Percentiles rank a stretch among this genome's conserved stretches.
phyloP scores from a whole-genome alignment of 768 basidiomycete genomes.

The Russula brevipes region DNA sequence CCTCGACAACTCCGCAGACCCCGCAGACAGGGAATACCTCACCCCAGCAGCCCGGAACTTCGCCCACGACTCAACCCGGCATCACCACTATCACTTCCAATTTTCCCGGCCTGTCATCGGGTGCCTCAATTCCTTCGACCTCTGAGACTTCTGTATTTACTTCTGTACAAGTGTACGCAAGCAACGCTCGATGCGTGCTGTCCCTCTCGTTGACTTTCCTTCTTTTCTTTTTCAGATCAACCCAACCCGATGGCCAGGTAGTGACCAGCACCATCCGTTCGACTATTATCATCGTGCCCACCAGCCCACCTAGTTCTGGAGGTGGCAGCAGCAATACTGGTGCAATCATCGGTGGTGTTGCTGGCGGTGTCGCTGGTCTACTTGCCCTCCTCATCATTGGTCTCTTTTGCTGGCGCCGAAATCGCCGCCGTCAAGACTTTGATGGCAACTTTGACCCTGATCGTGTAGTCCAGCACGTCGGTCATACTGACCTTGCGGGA shows the following conservation, averaged over 20 bases:
- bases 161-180: constrained; percentile 7
- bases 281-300: constrained; percentile 26
- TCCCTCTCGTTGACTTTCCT: background rate
- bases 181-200: background rate
- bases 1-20: background rate
- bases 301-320: constrained; percentile 19
- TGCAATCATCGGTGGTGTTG: constrained; percentile 32
- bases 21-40: background rate
- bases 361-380: constrained; percentile 28
- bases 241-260: constrained; percentile 13
- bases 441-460: constrained; percentile 50
- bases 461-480: constrained; percentile 34
- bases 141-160: constrained; percentile 8
- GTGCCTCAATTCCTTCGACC: background rate
- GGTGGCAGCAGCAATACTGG: constrained; percentile 17
- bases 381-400: constrained; percentile 29
- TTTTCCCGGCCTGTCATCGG: background rate
- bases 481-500: constrained; percentile 22
- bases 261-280: constrained; percentile 19
- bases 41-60: too few relatives aligned
- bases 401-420: constrained; percentile 31
- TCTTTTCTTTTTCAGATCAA: constrained; percentile 4
- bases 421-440: constrained; percentile 38
- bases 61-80: too few relatives aligned
- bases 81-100: background rate